Evolutionary conservation across 2,329 filamentous ascomycete species (phyloP).

Genomic region (Fusarium sp.): DNA sequence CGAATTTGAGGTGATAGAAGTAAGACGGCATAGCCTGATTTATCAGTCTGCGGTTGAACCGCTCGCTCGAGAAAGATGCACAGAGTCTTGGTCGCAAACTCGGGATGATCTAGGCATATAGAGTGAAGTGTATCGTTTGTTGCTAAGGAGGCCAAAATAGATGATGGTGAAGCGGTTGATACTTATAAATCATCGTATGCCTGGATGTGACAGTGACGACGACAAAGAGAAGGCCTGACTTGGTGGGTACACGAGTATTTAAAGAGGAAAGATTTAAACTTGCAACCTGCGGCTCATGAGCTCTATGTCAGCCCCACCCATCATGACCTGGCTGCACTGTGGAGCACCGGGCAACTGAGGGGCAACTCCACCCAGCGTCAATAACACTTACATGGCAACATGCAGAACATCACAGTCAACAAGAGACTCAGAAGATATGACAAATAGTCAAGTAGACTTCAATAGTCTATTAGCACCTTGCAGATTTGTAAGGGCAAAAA

Average conservation of each 20-base stretch:
- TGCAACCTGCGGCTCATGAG: slow-evolving; percentile 16
- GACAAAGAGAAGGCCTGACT: not conserved
- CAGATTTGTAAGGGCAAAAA: slow-evolving; percentile 11
- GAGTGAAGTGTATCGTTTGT: not conserved
- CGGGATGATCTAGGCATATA: not conserved
- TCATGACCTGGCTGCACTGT: slow-evolving; percentile 13
- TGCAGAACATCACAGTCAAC: not conserved
- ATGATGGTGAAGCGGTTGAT: not conserved
- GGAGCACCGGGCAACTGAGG: slow-evolving; percentile 6
- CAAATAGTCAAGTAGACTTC: slow-evolving; percentile 19
- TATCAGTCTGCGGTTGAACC: not conserved
- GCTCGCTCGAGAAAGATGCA: not conserved
- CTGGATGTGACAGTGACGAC: not conserved
- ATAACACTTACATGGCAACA: not conserved
- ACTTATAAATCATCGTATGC: slow-evolving; percentile 30
- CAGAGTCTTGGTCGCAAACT: not conserved
- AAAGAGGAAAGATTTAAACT: slow-evolving; percentile 1
- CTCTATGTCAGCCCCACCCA: slow-evolving; percentile 16
- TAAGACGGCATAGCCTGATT: slow-evolving; percentile 64
- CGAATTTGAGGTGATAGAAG: slow-evolving; percentile 72
- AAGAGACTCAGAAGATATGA: not conserved
- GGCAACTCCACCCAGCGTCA: slow-evolving; percentile 9
- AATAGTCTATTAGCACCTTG: slow-evolving; percentile 33
- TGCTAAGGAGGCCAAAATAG: slow-evolving; percentile 37
- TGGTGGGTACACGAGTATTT: not conserved